Percentiles rank a stretch among this genome's conserved stretches.
Evolutionary conservation across 495 filamentous ascomycete species (phyloP).

Genomic region (Xylaria castorea): DNA sequence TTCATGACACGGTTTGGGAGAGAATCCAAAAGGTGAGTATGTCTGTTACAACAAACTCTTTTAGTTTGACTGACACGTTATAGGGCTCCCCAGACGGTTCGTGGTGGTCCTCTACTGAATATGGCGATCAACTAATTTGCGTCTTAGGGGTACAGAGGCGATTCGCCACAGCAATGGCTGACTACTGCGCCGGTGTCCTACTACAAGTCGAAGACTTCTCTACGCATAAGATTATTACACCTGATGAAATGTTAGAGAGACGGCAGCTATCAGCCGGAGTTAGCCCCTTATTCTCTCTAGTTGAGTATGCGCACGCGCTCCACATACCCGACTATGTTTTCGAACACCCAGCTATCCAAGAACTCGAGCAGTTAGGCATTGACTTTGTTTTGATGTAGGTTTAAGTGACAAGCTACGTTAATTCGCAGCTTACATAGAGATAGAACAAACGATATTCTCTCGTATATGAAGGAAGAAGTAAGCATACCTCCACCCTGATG

Average conservation of each 20-base stretch:
- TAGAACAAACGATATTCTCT: conserved; percentile 16
- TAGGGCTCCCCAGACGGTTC: conserved; percentile 1
- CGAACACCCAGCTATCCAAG: conserved; percentile 36
- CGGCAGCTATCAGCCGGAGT: conserved; percentile 40
- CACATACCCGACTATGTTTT: conserved; percentile 43
- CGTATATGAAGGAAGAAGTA: conserved; percentile 17
- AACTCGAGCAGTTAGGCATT: conserved; percentile 42
- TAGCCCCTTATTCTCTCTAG: conserved; percentile 42
- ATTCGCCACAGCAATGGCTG: conserved; percentile 37
- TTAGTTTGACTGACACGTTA: background rate
- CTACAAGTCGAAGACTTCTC: conserved; percentile 37
- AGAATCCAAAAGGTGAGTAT: background rate
- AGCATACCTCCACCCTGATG: background rate
- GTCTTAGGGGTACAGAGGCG: conserved; percentile 35
- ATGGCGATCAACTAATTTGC: background rate
- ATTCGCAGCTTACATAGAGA: background rate
- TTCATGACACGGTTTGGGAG: conserved; percentile 15
- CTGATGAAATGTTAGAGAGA: conserved; percentile 37
- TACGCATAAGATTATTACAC: conserved; percentile 24
- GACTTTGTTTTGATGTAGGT: conserved; percentile 42
- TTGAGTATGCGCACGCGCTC: conserved; percentile 45
- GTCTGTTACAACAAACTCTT: background rate
- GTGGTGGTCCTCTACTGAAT: background rate
- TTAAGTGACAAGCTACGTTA: background rate
- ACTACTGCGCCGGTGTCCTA: conserved; percentile 39